Evolutionary conservation across 1,284 basidiomycete species (phyloP).

Genomic region (Ceratobasidium sp.): DNA sequence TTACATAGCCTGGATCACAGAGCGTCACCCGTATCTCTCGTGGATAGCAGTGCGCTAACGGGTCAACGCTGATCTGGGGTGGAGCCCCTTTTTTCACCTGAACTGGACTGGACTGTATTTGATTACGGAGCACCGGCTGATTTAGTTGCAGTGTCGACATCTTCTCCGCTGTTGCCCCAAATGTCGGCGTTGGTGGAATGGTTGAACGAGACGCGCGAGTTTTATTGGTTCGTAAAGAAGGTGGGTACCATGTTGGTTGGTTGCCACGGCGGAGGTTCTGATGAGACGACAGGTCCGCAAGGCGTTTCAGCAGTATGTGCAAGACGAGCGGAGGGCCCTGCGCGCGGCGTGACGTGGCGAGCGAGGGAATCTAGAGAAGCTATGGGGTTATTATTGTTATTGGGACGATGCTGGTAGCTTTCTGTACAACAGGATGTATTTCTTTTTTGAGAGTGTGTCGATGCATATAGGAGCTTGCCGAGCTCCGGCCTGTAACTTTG

Average conservation of each 20-base stretch:
- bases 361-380: not conserved
- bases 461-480: too few species aligned
- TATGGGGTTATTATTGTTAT: not conserved
- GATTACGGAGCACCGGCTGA: not conserved
- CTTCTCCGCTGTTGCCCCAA: conserved; percentile 69
- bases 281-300: conserved; percentile 40
- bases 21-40: too few species aligned
- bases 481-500: not conserved
- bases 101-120: not conserved
- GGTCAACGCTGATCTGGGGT: too few species aligned
- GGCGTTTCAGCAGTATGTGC: conserved; percentile 45
- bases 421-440: not conserved
- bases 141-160: conserved; percentile 67
- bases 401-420: not conserved
- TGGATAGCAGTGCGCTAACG: too few species aligned
- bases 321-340: conserved; percentile 43
- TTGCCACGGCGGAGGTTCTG: not conserved
- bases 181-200: conserved; percentile 71
- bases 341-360: conserved; percentile 20
- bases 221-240: conserved; percentile 62
- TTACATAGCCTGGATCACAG: too few species aligned
- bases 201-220: conserved; percentile 69
- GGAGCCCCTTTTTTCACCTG: too few species aligned
- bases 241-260: conserved; percentile 10
- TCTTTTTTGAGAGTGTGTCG: not conserved